Conservation (phyloP, 2,329 filamentous ascomycete species). For the Alternaria sp. region DNA sequence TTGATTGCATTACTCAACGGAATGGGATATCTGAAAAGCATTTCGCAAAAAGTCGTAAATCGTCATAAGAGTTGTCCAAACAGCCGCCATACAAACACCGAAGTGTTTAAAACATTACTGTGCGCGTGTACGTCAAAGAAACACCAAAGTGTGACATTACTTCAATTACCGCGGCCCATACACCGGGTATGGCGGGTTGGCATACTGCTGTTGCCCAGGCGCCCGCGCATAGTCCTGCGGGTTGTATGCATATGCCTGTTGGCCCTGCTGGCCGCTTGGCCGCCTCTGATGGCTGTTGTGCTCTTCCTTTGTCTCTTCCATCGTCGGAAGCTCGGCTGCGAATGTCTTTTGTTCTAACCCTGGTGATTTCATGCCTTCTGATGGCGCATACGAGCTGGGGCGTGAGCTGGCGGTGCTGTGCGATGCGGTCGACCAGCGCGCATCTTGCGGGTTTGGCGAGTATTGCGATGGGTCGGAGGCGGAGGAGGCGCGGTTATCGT, state of each 20-base stretch:
- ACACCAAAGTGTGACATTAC: neutral
- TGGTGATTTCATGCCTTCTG: slow-evolving; percentile 44
- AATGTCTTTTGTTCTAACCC: slow-evolving; percentile 43
- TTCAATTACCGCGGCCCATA: neutral
- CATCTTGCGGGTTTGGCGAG: slow-evolving; percentile 37
- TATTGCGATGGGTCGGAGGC: slow-evolving; percentile 24
- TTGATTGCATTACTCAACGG: slow-evolving; percentile 2
- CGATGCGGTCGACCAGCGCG: slow-evolving; percentile 42
- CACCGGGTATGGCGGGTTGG: slow-evolving; percentile 12
- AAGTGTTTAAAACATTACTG: neutral
- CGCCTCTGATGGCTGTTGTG: slow-evolving; percentile 27
- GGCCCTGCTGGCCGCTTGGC: slow-evolving; percentile 17
- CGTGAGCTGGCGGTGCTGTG: slow-evolving; percentile 38
- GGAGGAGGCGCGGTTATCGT: slow-evolving; percentile 30
- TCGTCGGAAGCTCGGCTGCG: slow-evolving; percentile 43
- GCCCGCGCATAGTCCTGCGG: slow-evolving; percentile 41
- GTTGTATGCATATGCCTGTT: slow-evolving; percentile 42
- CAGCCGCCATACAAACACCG: neutral
- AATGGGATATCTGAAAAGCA: slow-evolving; percentile 9
- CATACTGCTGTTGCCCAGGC: slow-evolving; percentile 12
- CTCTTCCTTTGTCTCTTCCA: slow-evolving; percentile 45
- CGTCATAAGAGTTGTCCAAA: neutral
- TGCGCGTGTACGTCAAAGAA: neutral
- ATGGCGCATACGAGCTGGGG: slow-evolving; percentile 44
- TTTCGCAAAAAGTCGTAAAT: neutral